phyloP scores from a whole-genome alignment of 2,329 filamentous ascomycete genomes.

The Microdochium bolleyi region DNA sequence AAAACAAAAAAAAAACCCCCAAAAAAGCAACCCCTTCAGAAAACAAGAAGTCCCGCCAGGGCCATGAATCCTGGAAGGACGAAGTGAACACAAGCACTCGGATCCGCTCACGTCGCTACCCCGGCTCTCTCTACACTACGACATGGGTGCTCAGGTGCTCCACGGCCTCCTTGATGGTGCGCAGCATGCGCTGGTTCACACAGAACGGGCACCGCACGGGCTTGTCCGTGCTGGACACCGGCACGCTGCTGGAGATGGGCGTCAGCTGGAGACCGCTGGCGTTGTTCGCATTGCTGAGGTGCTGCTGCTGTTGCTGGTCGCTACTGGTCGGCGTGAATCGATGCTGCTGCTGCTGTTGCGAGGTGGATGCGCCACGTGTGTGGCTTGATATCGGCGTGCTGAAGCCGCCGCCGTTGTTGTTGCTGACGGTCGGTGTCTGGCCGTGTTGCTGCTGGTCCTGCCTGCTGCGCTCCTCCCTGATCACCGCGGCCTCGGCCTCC shows the following conservation, averaged over 20 bases:
- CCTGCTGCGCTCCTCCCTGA: slow-evolving; percentile 43
- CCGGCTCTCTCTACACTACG: slow-evolving; percentile 31
- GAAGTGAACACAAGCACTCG: too few relatives aligned
- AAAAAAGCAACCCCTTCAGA: too few relatives aligned
- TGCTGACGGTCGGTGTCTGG: too few relatives aligned
- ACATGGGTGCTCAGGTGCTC: slow-evolving; percentile 57
- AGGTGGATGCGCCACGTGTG: neutral
- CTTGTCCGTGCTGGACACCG: slow-evolving; percentile 35
- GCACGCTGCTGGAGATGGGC: slow-evolving; percentile 42
- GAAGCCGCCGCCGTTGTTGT: slow-evolving; percentile 8
- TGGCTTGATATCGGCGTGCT: neutral
- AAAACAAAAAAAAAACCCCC: too few relatives aligned
- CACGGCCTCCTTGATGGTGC: slow-evolving; percentile 53
- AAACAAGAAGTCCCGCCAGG: too few relatives aligned
- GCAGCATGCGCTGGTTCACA: slow-evolving; percentile 52
- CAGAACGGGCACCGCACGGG: slow-evolving; percentile 53
- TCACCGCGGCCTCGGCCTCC: slow-evolving; percentile 47
- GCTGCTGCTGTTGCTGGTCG: slow-evolving; percentile 13
- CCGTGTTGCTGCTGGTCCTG: slow-evolving; percentile 28
- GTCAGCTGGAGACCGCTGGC: slow-evolving; percentile 41
- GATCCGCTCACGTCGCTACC: neutral
- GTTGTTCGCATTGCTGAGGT: neutral
- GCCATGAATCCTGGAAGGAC: too few relatives aligned
- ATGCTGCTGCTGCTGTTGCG: too few relatives aligned
- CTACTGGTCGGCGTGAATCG: slow-evolving; percentile 12